Evolutionary conservation across 1,284 basidiomycete genomes (phyloP), one percentile per base, ranked within the genome.

Genomic region (Ceratobasidium sp.): DNA sequence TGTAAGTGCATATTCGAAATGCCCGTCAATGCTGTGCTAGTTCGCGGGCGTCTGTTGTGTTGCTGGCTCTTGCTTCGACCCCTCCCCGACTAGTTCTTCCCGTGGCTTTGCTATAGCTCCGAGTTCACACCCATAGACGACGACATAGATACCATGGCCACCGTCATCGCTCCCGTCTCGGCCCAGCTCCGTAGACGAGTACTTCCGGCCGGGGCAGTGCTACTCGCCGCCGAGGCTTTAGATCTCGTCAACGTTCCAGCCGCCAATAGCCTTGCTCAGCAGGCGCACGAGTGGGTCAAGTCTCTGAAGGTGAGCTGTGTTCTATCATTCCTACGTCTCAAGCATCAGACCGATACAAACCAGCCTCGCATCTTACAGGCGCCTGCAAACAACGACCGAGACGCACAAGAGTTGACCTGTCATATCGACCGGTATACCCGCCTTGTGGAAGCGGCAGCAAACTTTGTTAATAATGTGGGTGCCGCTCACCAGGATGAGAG

Each of bases 291-390:
- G 10, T 65, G 62, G 62, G 3, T 65, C 15, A n/a, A 15, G 33
- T 23, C 59, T 3, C 15, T 62, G 33, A 62, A 42, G 33, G 50
- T 52, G 20, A n/a, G 50, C 33, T 33, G 4, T 4, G 4, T 52
- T 52, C 20, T 52, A n/a, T 2, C 13, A 4, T n/a, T 20, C 50
- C 6, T n/a, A 52, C 20, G 17, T 6, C 20, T 20, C 6, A 62
- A 38, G 3, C 12, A 12, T 40, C 57, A 42, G 33, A 23, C 59
- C 40, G 59, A 62, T 20, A 38, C 17, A 20, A 40, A 62, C 59
- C 33, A 62, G 59, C 59, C 59, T 62, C 59, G 20, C 12, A 42
- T 62, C 26, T 23, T 62, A 38, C 59, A 62, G 59, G 59, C 38
- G 7, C 59, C 59, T 12, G 59, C 38, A 20, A 28, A 40, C 28